A percentile compares a stretch with the other conserved stretches of the same genome.
Evolutionary conservation across 208 protist species (phyloP).

Genomic region (Borovskyia barvae): DNA sequence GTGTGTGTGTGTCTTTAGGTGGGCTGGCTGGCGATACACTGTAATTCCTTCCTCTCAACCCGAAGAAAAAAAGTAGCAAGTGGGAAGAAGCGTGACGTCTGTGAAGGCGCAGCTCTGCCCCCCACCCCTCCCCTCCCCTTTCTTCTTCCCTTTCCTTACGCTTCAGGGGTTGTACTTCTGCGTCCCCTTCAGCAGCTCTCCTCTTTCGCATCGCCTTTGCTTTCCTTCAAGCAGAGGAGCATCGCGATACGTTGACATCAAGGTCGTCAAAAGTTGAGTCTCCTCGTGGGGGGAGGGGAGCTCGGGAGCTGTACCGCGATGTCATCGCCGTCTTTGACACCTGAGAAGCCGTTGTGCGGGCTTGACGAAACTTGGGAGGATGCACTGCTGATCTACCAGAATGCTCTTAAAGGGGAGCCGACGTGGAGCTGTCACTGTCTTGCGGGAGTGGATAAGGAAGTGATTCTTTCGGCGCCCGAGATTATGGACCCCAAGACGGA

Average conservation of each 20-base stretch:
- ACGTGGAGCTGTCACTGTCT: constrained; percentile 66
- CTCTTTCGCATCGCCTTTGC: not conserved
- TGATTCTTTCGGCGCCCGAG: constrained; percentile 76
- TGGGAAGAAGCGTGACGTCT: not conserved
- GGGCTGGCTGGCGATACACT: too few species aligned
- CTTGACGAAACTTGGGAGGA: constrained; percentile 78
- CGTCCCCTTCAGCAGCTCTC: too few species aligned
- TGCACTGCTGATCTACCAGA: constrained; percentile 49
- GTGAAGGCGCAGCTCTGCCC: too few species aligned
- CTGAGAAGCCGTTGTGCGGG: constrained; percentile 39
- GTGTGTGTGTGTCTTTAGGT: too few species aligned
- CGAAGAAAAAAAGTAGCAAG: not conserved
- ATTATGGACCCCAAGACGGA: constrained; percentile 90
- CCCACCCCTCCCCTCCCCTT: too few species aligned
- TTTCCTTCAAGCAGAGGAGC: not conserved
- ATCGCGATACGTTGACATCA: not conserved
- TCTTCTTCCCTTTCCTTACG: not conserved
- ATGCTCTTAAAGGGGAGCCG: constrained; percentile 26
- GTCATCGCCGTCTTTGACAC: too few species aligned
- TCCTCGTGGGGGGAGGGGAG: too few species aligned
- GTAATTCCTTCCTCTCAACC: not conserved
- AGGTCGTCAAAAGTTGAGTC: too few species aligned
- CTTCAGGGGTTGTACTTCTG: too few species aligned
- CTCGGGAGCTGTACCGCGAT: too few species aligned
- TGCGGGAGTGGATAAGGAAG: constrained; percentile 66